phyloP scores from a whole-genome alignment of 2,329 filamentous ascomycete species.

The Pseudogymnoascus pannorum region DNA sequence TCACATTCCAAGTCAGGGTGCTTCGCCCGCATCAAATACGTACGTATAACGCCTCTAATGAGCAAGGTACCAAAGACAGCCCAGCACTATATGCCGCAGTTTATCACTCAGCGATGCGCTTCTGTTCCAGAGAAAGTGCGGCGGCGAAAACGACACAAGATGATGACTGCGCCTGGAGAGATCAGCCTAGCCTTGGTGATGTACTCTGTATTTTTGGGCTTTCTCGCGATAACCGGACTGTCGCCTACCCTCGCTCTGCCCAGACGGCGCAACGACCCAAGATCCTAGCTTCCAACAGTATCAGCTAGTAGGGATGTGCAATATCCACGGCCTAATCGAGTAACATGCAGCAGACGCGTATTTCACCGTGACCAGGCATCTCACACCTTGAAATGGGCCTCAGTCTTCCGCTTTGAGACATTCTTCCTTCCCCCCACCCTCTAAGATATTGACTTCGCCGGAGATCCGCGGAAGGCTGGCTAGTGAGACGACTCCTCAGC shows the following conservation, averaged over 20 bases:
- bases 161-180: conserved; percentile 5
- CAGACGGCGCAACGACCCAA: not conserved
- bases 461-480: not conserved
- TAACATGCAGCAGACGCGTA: conserved; percentile 7
- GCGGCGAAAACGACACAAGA: not conserved
- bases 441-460: not conserved
- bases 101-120: not conserved
- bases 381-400: not conserved
- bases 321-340: conserved; percentile 3
- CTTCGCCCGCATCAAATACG: not conserved
- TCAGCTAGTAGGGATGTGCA: conserved; percentile 4
- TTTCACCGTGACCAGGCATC: conserved; percentile 5
- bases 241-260: not conserved
- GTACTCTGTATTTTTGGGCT: not conserved
- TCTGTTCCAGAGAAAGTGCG: not conserved
- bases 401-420: conserved; percentile 6
- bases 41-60: not conserved
- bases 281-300: not conserved
- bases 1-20: not conserved
- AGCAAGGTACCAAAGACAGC: conserved; percentile 3
- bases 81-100: conserved; percentile 5
- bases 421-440: conserved; percentile 7
- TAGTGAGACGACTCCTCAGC: conserved; percentile 1
- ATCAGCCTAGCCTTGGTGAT: not conserved
- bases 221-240: conserved; percentile 4